Evolutionary conservation across 768 basidiomycete species (phyloP).

Genomic region (Mycena leptocephala): DNA sequence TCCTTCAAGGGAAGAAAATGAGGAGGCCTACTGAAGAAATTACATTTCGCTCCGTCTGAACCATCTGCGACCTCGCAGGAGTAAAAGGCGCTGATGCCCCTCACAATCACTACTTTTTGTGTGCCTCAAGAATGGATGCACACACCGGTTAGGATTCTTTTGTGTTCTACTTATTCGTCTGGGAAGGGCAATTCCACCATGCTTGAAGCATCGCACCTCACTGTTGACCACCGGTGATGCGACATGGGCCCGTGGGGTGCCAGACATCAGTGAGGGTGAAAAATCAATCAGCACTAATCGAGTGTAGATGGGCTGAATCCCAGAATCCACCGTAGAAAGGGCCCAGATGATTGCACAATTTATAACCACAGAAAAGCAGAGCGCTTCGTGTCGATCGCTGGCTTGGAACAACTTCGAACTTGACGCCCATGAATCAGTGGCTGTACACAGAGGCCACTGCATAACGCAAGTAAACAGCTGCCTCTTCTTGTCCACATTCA

Average conservation of each 20-base stretch:
- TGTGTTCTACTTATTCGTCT: background rate
- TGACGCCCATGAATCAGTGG: background rate
- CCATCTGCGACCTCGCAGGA: constrained; percentile 6
- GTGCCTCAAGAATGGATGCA: background rate
- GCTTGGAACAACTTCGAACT: background rate
- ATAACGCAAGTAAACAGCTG: background rate
- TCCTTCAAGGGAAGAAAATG: background rate
- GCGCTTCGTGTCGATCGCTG: background rate
- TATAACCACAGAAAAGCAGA: background rate
- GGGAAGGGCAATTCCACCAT: background rate
- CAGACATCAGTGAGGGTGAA: too few species aligned
- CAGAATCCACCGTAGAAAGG: background rate
- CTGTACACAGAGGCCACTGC: background rate
- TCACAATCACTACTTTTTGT: background rate
- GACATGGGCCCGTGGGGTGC: background rate
- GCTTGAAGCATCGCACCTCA: constrained; percentile 11
- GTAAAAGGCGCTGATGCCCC: constrained; percentile 14
- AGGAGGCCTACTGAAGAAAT: constrained; percentile 21
- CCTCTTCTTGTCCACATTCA: background rate
- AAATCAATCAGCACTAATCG: too few species aligned
- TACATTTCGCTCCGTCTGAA: background rate
- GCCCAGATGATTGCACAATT: background rate
- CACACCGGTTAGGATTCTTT: constrained; percentile 22
- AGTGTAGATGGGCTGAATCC: too few species aligned
- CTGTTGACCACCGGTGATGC: constrained; percentile 20